phyloP scores from a whole-genome alignment of 345 rosid genomes.

The Gossypium longicalyx region DNA sequence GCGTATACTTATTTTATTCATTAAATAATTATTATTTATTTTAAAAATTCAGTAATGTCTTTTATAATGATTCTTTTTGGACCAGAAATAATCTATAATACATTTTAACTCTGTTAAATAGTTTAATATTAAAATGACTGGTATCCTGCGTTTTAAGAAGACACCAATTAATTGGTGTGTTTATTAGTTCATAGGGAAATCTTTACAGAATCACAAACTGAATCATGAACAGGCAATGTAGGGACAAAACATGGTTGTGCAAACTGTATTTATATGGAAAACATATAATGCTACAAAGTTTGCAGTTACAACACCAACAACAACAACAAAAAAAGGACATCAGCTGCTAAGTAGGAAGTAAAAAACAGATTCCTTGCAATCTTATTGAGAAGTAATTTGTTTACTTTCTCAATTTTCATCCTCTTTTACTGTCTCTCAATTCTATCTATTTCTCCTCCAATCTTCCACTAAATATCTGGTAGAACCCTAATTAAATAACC shows the following conservation, averaged over 20 bases:
- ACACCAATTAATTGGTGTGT: background rate
- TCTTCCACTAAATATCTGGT: conserved; percentile 31
- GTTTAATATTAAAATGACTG: too few species aligned
- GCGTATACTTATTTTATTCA: too few species aligned
- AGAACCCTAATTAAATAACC: conserved; percentile 29
- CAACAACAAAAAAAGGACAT: background rate
- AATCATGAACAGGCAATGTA: background rate
- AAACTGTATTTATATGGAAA: conserved; percentile 32
- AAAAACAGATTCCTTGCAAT: conserved; percentile 35
- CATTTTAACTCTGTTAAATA: too few species aligned
- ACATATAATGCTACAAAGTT: conserved; percentile 34
- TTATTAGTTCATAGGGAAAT: background rate
- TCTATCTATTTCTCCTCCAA: conserved; percentile 49
- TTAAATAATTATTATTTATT: too few species aligned
- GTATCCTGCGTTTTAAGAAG: too few species aligned
- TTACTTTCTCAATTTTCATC: conserved; percentile 31
- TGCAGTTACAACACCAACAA: conserved; percentile 30
- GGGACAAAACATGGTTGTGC: conserved; percentile 12
- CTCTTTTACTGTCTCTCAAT: conserved; percentile 23
- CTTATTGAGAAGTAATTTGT: conserved; percentile 31
- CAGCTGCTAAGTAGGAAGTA: conserved; percentile 28
- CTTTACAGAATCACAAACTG: background rate
- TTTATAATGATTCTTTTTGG: too few species aligned
- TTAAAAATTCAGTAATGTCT: too few species aligned
- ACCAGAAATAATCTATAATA: too few species aligned